A percentile compares a stretch with the other conserved stretches of the same genome.
Evolutionary conservation across 768 basidiomycete genomes (phyloP).

Genomic region (Exidia glandulosa): DNA sequence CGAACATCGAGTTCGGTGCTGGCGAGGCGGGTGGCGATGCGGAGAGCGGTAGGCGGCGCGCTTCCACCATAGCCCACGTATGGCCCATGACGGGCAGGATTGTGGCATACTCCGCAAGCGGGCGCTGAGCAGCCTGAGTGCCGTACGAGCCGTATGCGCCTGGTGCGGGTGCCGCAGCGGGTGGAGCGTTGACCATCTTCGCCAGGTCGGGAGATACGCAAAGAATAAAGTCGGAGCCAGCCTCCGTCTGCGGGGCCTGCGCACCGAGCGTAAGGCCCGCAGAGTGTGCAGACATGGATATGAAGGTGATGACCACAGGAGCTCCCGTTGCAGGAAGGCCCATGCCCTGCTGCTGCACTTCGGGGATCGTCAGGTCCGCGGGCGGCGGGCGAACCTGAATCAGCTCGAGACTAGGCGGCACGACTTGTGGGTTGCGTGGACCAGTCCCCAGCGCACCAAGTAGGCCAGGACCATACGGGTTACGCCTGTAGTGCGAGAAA

Average conservation of each 20-base stretch:
- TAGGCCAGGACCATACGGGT: slow-evolving; percentile 11
- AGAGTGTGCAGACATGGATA: slow-evolving; percentile 42
- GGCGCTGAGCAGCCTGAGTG: slow-evolving; percentile 32
- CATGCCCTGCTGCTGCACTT: neutral
- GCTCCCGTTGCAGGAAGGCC: neutral
- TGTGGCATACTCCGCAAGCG: slow-evolving; percentile 67
- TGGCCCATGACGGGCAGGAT: slow-evolving; percentile 69
- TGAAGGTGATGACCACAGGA: neutral
- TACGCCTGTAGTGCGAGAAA: slow-evolving; percentile 34
- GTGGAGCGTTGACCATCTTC: slow-evolving; percentile 35
- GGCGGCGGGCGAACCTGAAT: neutral
- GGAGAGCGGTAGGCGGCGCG: slow-evolving; percentile 35
- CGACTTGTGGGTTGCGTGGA: slow-evolving; percentile 53
- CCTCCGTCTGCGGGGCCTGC: slow-evolving; percentile 57
- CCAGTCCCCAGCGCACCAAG: slow-evolving; percentile 47
- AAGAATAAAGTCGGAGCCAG: slow-evolving; percentile 62
- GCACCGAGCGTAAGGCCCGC: slow-evolving; percentile 58
- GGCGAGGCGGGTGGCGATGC: slow-evolving; percentile 24
- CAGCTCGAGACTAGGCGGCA: neutral
- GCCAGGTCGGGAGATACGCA: slow-evolving; percentile 70
- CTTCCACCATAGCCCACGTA: slow-evolving; percentile 65
- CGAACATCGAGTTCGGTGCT: slow-evolving; percentile 54
- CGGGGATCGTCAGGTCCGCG: slow-evolving; percentile 27
- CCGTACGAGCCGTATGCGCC: slow-evolving; percentile 28
- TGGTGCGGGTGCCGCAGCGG: slow-evolving; percentile 28